phyloP scores from a whole-genome alignment of 352 stramenopile genomes.

The Globisporangium cystogenes region DNA sequence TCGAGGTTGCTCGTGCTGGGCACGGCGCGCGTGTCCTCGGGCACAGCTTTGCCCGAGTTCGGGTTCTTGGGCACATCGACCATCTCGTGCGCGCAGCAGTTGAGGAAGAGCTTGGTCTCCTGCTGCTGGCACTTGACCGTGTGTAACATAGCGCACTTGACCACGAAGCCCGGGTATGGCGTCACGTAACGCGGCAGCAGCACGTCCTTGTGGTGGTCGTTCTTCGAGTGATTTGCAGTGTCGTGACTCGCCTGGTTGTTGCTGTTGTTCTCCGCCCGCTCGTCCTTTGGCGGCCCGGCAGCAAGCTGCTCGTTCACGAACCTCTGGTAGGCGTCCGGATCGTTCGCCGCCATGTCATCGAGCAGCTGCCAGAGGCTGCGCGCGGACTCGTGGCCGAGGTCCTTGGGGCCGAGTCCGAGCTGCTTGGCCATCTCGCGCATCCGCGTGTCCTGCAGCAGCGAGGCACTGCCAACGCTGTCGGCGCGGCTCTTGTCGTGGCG shows the following conservation, averaged over 20 bases:
- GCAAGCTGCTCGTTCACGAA: slow-evolving; percentile 84
- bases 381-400: slow-evolving; percentile 65
- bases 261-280: not conserved
- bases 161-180: slow-evolving; percentile 62
- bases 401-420: slow-evolving; percentile 67
- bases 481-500: slow-evolving; percentile 28
- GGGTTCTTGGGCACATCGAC: slow-evolving; percentile 74
- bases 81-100: slow-evolving; percentile 66
- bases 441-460: slow-evolving; percentile 44
- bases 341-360: slow-evolving; percentile 60
- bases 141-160: slow-evolving; percentile 63
- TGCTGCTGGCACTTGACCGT: slow-evolving; percentile 52
- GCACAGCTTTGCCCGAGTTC: slow-evolving; percentile 55
- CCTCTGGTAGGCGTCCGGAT: slow-evolving; percentile 63
- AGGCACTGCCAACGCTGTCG: slow-evolving; percentile 15
- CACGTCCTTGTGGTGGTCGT: not conserved
- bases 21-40: slow-evolving; percentile 46
- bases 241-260: not conserved
- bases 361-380: slow-evolving; percentile 69
- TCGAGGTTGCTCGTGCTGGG: slow-evolving; percentile 71
- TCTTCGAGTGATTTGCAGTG: not conserved
- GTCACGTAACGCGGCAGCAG: slow-evolving; percentile 45
- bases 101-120: slow-evolving; percentile 77
- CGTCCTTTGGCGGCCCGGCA: slow-evolving; percentile 33
- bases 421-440: slow-evolving; percentile 80